Evolutionary conservation across 345 rosid species (phyloP), one percentile per base, ranked within the genome.

Genomic region (Turritis glabra): DNA sequence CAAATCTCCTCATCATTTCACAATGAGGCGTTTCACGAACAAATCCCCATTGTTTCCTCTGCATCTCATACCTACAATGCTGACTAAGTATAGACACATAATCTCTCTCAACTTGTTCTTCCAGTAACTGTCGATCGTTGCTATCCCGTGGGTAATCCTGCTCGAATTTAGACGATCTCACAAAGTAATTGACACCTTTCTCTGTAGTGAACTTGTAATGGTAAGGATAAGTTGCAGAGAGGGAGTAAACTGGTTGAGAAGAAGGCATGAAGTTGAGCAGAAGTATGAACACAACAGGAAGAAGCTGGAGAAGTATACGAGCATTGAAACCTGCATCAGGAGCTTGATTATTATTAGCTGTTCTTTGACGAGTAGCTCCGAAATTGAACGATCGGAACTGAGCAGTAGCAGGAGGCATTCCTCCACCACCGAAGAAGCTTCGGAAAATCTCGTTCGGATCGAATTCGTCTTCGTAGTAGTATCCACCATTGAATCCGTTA

Each of bases 391-490:
- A 77, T 8, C 90, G 77, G 62, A 88, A 95, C 30, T 91, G 97
- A 21, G 96, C 79, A 41, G 85, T 80, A 0, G 88, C 93, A 0
- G 89, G 92, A 1, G 91, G 90, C 63, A 82, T 84, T 91, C 86
- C 93, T 8, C 50, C 48, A 43, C 48, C 98, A 13, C 85, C 91
- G 77, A 95, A 95, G 75, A 95, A 95, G 83, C 85, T 86, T 85
- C 99, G 83, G 63, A 95, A 95, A 55, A 95, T 89, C 83, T 95
- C 99, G 13, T 95, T 96, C 0, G 99, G 87, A 71, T 95, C 98
- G 29, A 92, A 80, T 30, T 92, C 99, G 53, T 84, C 79, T 18
- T 89, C 96, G 29, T 89, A 86, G 52, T 82, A 91, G 62, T 14
- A 70, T 33, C 71, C 75, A 15, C 90, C 87, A 59, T 82, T 86